Percentiles rank a stretch among this genome's conserved stretches.
phyloP scores from a whole-genome alignment of 2,329 filamentous ascomycete species.

The Stachybotrys chartarum region DNA sequence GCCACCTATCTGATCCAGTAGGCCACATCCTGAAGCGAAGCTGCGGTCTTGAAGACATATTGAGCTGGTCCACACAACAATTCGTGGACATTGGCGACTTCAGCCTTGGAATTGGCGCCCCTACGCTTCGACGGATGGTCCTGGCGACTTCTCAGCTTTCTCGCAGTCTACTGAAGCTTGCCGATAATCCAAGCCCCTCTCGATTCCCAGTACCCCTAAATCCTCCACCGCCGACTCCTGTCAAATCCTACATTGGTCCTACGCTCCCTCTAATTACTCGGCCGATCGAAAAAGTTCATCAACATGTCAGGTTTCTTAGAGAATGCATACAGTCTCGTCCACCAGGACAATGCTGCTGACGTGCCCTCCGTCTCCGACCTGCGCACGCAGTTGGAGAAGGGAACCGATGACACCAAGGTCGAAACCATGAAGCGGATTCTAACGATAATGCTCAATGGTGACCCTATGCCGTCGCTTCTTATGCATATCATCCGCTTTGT shows the following conservation, averaged over 20 bases:
- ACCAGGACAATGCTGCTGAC: constrained; percentile 94
- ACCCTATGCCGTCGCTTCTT: constrained; percentile 87
- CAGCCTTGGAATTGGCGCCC: constrained; percentile 19
- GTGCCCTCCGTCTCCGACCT: constrained; percentile 86
- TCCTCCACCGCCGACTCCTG: constrained; percentile 23
- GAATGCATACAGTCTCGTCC: constrained; percentile 91
- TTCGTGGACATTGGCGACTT: constrained; percentile 19
- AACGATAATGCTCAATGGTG: constrained; percentile 96
- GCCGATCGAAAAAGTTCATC: constrained; percentile 19
- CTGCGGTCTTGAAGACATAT: constrained; percentile 15
- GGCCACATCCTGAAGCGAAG: constrained; percentile 29
- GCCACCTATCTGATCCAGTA: constrained; percentile 27
- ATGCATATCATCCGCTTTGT: constrained; percentile 99
- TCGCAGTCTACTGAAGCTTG: constrained; percentile 7
- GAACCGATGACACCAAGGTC: constrained; percentile 84
- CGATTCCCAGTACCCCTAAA: constrained; percentile 18
- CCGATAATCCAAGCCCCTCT: constrained; percentile 7
- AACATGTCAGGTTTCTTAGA: constrained; percentile 94
- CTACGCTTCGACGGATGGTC: constrained; percentile 20
- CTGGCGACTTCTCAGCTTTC: constrained; percentile 15
- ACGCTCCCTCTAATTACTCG: constrained; percentile 11
- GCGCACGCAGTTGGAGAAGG: constrained; percentile 88
- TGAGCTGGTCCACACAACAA: constrained; percentile 19
- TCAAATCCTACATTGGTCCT: constrained; percentile 11
- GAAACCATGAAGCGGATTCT: constrained; percentile 96